phyloP scores from a whole-genome alignment of 352 stramenopile species.

The Achlya hypogyna region DNA sequence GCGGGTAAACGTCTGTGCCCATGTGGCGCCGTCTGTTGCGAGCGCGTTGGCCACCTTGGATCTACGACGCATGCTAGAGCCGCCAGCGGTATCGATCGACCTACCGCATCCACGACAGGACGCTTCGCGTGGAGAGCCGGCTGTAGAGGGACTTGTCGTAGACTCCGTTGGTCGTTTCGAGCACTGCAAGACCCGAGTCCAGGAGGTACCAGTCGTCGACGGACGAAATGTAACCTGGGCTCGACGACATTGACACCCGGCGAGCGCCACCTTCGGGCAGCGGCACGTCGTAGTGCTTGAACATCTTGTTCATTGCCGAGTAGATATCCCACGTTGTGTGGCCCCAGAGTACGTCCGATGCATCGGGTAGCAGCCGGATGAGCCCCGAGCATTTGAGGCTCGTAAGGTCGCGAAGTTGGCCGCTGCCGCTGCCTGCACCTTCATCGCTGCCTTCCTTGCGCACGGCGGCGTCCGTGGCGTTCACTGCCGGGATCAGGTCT shows the following conservation, averaged over 20 bases:
- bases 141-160: slow-evolving; percentile 48
- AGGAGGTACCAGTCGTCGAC: slow-evolving; percentile 79
- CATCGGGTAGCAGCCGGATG: slow-evolving; percentile 49
- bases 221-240: slow-evolving; percentile 60
- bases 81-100: neutral
- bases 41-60: slow-evolving; percentile 47
- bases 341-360: slow-evolving; percentile 50
- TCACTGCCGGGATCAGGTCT: slow-evolving; percentile 37
- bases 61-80: neutral
- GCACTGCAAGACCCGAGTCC: slow-evolving; percentile 33
- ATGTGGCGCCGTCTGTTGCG: slow-evolving; percentile 34
- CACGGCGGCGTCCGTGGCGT: slow-evolving; percentile 8
- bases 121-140: slow-evolving; percentile 32
- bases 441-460: slow-evolving; percentile 1
- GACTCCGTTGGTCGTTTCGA: slow-evolving; percentile 67
- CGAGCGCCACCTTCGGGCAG: slow-evolving; percentile 26
- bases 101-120: slow-evolving; percentile 52
- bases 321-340: slow-evolving; percentile 69
- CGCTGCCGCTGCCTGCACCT: neutral
- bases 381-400: slow-evolving; percentile 66
- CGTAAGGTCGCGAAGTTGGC: slow-evolving; percentile 28
- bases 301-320: slow-evolving; percentile 63
- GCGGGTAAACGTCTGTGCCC: slow-evolving; percentile 36
- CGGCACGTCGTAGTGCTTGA: slow-evolving; percentile 71
- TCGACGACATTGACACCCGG: slow-evolving; percentile 61